These are phyloP conservation scores for Podaxis sp. DNA, from an alignment of 768 basidiomycete species.

Conservation along the genomic window DNA sequence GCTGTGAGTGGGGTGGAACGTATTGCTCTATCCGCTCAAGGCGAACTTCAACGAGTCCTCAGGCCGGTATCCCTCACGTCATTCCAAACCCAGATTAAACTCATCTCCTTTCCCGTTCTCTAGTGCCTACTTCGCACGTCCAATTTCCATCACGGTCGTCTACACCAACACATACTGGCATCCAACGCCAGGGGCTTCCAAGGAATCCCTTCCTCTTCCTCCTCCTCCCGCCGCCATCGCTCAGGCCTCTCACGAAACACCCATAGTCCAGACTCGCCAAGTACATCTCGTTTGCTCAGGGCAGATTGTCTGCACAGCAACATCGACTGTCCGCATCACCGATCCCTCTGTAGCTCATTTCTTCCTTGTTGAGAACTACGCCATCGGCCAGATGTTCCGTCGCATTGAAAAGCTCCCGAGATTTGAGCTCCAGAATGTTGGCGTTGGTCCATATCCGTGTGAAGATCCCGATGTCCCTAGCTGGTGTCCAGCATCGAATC, in stretches of 20 bases:
- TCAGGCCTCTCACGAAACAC: conserved; percentile 33
- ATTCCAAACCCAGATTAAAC: neutral
- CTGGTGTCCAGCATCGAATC: neutral
- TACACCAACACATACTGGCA: neutral
- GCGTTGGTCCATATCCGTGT: neutral
- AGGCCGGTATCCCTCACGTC: neutral
- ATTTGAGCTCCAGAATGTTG: neutral
- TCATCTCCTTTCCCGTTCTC: neutral
- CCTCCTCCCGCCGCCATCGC: conserved; percentile 76
- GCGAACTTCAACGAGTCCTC: conserved; percentile 44
- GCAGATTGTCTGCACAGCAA: conserved; percentile 61
- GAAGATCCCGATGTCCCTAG: neutral
- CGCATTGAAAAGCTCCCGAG: conserved; percentile 31
- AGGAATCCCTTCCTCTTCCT: conserved; percentile 94
- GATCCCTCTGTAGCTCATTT: conserved; percentile 57
- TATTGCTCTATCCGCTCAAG: conserved; percentile 66
- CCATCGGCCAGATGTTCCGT: conserved; percentile 68
- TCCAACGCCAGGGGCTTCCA: neutral
- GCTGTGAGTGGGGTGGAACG: conserved; percentile 61
- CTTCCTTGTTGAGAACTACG: conserved; percentile 65
- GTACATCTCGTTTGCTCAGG: conserved; percentile 61
- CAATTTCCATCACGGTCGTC: neutral
- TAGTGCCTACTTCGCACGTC: neutral
- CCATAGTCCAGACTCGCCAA: conserved; percentile 62
- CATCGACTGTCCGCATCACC: conserved; percentile 62